Percentiles rank a stretch among this genome's conserved stretches.
Evolutionary conservation across 768 basidiomycete species (phyloP).

Genomic region (Boletus tomentosulus): DNA sequence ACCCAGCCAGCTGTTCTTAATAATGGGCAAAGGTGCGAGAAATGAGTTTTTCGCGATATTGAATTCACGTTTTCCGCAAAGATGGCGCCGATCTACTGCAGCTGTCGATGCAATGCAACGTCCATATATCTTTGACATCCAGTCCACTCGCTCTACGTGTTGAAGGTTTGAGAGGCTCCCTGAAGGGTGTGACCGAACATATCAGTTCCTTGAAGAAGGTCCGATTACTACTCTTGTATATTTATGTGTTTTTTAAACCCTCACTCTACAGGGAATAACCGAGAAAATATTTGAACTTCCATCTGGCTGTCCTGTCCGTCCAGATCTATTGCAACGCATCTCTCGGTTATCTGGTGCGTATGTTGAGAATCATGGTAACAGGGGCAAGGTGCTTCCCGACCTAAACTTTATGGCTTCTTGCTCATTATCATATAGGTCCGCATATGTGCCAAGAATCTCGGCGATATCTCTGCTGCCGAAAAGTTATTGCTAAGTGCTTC

Average conservation of each 20-base stretch:
- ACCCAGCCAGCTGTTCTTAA: constrained; percentile 59
- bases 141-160: constrained; percentile 57
- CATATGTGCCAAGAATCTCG: constrained; percentile 46
- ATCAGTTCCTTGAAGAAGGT: constrained; percentile 51
- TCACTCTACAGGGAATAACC: constrained; percentile 18
- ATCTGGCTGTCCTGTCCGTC: constrained; percentile 36
- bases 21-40: constrained; percentile 63
- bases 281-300: constrained; percentile 43
- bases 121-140: constrained; percentile 55
- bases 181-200: constrained; percentile 46
- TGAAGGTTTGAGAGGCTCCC: constrained; percentile 51
- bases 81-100: constrained; percentile 62
- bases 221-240: neutral
- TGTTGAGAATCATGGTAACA: constrained; percentile 45
- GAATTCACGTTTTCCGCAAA: constrained; percentile 25
- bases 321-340: constrained; percentile 53
- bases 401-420: neutral
- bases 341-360: constrained; percentile 68
- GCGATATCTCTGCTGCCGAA: constrained; percentile 42
- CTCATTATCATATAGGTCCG: constrained; percentile 41
- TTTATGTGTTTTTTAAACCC: neutral
- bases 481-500: constrained; percentile 50
- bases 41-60: neutral
- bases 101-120: constrained; percentile 55
- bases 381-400: constrained; percentile 37